These are phyloP conservation scores for Cucumis sativus DNA, from an alignment of 306 rosid species.

Conservation along the genomic window DNA sequence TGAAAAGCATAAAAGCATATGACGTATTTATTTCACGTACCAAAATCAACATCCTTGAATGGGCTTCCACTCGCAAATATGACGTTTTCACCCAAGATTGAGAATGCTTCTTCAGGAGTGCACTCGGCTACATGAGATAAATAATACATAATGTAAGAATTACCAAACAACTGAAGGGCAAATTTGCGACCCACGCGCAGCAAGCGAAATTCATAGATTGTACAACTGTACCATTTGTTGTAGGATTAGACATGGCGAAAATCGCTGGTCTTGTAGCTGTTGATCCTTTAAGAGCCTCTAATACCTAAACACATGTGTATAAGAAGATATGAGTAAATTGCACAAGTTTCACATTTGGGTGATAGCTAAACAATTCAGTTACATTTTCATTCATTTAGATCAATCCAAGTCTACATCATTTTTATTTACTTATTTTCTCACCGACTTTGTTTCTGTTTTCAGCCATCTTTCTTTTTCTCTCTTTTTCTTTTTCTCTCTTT, in stretches of 20 bases:
- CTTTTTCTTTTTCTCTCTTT: too few species aligned
- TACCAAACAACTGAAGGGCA: not conserved
- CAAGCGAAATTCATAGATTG: not conserved
- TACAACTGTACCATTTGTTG: conserved; percentile 57
- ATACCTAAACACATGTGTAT: conserved; percentile 35
- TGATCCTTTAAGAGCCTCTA: conserved; percentile 84
- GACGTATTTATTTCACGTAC: conserved; percentile 26
- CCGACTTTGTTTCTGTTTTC: not conserved
- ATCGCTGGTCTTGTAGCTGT: conserved; percentile 98
- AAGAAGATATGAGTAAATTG: not conserved
- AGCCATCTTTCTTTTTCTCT: not conserved
- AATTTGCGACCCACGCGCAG: not conserved
- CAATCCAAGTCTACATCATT: not conserved
- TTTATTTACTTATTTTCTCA: not conserved
- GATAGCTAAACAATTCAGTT: not conserved
- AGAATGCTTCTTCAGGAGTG: conserved; percentile 89
- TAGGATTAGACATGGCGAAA: conserved; percentile 99
- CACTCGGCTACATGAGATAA: conserved; percentile 64
- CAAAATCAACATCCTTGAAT: conserved; percentile 75
- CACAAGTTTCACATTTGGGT: not conserved
- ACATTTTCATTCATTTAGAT: not conserved
- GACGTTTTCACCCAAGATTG: conserved; percentile 74
- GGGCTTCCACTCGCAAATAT: conserved; percentile 99
- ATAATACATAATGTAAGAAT: not conserved
- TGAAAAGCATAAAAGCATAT: not conserved